phyloP scores from a whole-genome alignment of 805 yeast genomes.

The Ogataea sp. region DNA sequence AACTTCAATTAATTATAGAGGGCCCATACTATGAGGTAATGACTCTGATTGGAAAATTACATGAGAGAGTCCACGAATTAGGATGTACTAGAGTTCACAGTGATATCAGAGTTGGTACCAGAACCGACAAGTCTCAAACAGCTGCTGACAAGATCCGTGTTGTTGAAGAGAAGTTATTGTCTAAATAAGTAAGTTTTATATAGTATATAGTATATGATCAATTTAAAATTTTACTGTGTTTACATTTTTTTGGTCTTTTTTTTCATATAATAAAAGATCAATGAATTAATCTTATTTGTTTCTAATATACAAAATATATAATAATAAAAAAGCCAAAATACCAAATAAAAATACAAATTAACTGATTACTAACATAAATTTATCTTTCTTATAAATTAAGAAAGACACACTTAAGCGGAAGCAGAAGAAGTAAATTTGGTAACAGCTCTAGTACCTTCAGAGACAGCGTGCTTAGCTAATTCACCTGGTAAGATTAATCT shows the following conservation, averaged over 20 bases:
- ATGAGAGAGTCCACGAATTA: slow-evolving; percentile 58
- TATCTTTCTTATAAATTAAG: neutral
- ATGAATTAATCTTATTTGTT: neutral
- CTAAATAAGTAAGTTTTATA: slow-evolving; percentile 1
- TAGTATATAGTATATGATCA: too few relatives aligned
- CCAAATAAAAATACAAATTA: neutral
- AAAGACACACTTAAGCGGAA: slow-evolving; percentile 22
- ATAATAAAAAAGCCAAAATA: slow-evolving; percentile 1
- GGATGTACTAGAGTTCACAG: slow-evolving; percentile 78
- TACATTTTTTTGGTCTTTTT: too few relatives aligned
- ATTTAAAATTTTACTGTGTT: too few relatives aligned
- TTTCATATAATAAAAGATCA: too few relatives aligned
- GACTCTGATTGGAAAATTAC: slow-evolving; percentile 70
- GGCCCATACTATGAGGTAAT: slow-evolving; percentile 93
- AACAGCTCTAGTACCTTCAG: slow-evolving; percentile 98
- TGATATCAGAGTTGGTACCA: slow-evolving; percentile 81
- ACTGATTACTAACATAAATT: neutral
- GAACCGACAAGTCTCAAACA: slow-evolving; percentile 65
- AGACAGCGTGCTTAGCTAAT: slow-evolving; percentile 96
- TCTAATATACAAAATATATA: slow-evolving; percentile 4
- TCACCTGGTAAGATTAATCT: slow-evolving; percentile 98
- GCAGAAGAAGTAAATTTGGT: slow-evolving; percentile 82
- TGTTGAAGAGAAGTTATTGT: slow-evolving; percentile 45
- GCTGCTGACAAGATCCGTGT: slow-evolving; percentile 66
- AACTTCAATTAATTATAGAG: slow-evolving; percentile 24